Evolutionary conservation across 2,329 filamentous ascomycete genomes (phyloP).

Genomic region (Aspergillus versicolor): DNA sequence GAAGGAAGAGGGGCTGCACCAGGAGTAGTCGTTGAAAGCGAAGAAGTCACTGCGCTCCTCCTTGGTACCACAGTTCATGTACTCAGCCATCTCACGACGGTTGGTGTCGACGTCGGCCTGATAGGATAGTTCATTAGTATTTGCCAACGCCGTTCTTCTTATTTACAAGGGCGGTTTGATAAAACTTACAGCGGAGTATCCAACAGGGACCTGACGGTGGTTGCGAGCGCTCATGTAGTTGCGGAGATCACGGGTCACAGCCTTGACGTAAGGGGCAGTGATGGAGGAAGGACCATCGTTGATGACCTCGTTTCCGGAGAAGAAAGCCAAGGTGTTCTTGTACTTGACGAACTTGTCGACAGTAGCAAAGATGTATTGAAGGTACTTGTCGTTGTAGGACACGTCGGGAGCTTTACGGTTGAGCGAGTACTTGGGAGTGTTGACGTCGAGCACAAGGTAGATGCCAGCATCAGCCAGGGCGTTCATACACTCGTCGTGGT

Average conservation of each 20-base stretch:
- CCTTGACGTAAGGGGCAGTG: slow-evolving; percentile 73
- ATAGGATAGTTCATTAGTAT: not conserved
- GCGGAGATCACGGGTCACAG: slow-evolving; percentile 73
- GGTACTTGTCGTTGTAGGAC: slow-evolving; percentile 85
- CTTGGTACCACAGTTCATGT: slow-evolving; percentile 90
- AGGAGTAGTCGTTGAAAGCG: slow-evolving; percentile 81
- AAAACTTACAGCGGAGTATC: slow-evolving; percentile 58
- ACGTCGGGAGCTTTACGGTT: slow-evolving; percentile 70
- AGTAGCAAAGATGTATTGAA: slow-evolving; percentile 83
- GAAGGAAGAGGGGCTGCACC: slow-evolving; percentile 78
- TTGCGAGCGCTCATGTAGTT: slow-evolving; percentile 64
- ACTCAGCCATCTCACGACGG: slow-evolving; percentile 80
- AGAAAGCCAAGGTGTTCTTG: slow-evolving; percentile 82
- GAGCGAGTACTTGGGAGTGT: slow-evolving; percentile 86
- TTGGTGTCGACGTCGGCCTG: slow-evolving; percentile 78
- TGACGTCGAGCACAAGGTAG: slow-evolving; percentile 89
- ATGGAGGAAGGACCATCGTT: slow-evolving; percentile 66
- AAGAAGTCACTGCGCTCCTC: slow-evolving; percentile 85
- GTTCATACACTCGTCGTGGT: slow-evolving; percentile 85
- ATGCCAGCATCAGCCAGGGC: slow-evolving; percentile 79
- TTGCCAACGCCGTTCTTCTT: too few species aligned
- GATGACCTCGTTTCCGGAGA: slow-evolving; percentile 79
- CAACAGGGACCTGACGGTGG: slow-evolving; percentile 69
- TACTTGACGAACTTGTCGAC: slow-evolving; percentile 82
- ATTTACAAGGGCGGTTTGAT: not conserved